Base-by-base conservation (phyloP, 768 basidiomycete genomes). In the Tephrocybe rancida region DNA sequence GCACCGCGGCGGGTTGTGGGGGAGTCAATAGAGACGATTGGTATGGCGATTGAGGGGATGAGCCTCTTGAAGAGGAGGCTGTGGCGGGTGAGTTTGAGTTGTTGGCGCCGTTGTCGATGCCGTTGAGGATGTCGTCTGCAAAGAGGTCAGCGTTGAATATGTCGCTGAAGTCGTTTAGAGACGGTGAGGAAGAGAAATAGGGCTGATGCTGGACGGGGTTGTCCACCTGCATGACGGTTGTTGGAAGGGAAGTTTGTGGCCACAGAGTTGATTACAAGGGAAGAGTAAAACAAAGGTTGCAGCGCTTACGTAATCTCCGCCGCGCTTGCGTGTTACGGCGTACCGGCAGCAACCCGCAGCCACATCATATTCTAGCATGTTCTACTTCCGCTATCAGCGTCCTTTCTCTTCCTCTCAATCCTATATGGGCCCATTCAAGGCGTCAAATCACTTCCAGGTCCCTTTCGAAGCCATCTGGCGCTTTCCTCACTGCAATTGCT, bases 111-210 rank as follows among this genome's bases (percentile, higher is more conserved):
- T 24, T 35, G 52, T 58, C 35, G 45, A 58, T 14, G 38, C 61
- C 52, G 7, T 61, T 57, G 47, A 66, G 57, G 39, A 67, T 57
- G 49, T 62, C 67, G 58, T 66, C 66, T 25, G 64, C 65, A 50
- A 82, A 78, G 51, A 84, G 75, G 56, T 89, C 87, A 45, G 85
- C 74, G 66, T 88, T 81, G 70, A 89, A 81, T 59, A 86, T 80
- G 62, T 88, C 85, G 65, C 76, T 80, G 61, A 87, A 71, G 60
- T 81, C 75, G 34, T 73, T 64, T 50, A 58, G 50, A 45, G 61
- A 37, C 35, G 29, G 55, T 1, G 62, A 44, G 1, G 63, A 47
- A 26, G 64, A 59, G 47, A 66, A 66, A 13, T 61, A 64, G 34
- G 64, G 56, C 10, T 53, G 46, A 14, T 60, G 63, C 43, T 54